These are phyloP conservation scores for Thamnidium elegans DNA, from an alignment of 192 early-diverging fungal species.

Conservation along the genomic window DNA sequence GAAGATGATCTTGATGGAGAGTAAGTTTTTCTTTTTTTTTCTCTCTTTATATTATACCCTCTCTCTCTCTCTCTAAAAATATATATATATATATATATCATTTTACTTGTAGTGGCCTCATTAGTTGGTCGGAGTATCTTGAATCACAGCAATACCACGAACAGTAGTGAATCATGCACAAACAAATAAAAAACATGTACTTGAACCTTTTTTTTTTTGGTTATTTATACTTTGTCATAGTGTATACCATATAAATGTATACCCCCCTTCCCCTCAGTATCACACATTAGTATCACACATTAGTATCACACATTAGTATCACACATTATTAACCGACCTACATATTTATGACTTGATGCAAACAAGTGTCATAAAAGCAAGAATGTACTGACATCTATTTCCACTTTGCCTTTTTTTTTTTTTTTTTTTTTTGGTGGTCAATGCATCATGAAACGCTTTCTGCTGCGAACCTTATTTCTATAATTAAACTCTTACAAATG, in stretches of 20 bases:
- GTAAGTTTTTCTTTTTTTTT: slow-evolving; percentile 37
- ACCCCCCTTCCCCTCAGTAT: too few relatives aligned
- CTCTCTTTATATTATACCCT: background rate
- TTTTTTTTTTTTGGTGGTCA: background rate
- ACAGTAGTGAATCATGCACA: background rate
- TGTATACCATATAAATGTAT: too few relatives aligned
- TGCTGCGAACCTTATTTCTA: too few relatives aligned
- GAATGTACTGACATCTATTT: background rate
- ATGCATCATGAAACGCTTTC: too few relatives aligned
- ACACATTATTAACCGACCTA: too few relatives aligned
- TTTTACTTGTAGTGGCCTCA: slow-evolving; percentile 40
- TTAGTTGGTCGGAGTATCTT: slow-evolving; percentile 60
- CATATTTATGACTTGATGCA: too few relatives aligned
- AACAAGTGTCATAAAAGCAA: too few relatives aligned
- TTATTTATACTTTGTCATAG: too few relatives aligned
- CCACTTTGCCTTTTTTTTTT: slow-evolving; percentile 1
- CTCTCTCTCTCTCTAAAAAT: too few relatives aligned
- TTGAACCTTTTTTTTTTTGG: background rate
- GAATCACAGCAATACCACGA: slow-evolving; percentile 50
- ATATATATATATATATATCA: background rate
- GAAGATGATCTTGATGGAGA: slow-evolving; percentile 78
- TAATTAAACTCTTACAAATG: too few relatives aligned
- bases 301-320: too few relatives aligned
- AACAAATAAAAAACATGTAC: slow-evolving; percentile 3
- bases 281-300: too few relatives aligned